Base-by-base conservation (phyloP, 305 asterid genomes). In the Stenogyne calaminthoides region DNA sequence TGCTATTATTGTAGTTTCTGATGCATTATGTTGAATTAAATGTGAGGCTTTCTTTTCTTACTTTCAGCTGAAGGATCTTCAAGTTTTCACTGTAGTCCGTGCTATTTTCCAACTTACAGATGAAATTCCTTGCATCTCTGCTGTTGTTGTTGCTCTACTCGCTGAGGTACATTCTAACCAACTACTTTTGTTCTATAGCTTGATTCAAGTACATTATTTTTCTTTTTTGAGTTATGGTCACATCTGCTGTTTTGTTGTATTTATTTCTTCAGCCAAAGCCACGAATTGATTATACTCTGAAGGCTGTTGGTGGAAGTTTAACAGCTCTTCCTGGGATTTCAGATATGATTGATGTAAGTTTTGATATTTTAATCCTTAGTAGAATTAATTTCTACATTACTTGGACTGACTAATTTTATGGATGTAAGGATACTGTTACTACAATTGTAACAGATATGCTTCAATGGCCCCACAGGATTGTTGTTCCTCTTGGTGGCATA, bases 381-480 rank as follows among this genome's bases (percentile, higher is more conserved):
- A 22, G 32, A 69, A 60, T 70, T 39, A 19, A 67, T 54, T 49
- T 29, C 56, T 63, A 29, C 54, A n/a, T 60, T 68, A 76, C 15
- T 32, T 77, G 56, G 75, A 76, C 82, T 81, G 77, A 74, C 76
- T 77, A 75, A 40, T 71, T 72, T 76, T 75, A 67, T 78, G 75
- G 58, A 67, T 60, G 75, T 42, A 69, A 95, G 99, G 99, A 95
- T 78, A 95, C 95, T 66, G 99, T 95, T 54, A 67, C 77, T 57
- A 68, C 97, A 61, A 95, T 95, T 46, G 91, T 95, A 72, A 83
- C 90, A 37, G 99, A 95, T 80, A 95, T 79, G 91, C 91, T 95
- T 34, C 96, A 90, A 80, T 95, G 99, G 98, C 99, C 99, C 22
- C 98, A 95, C 85, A 85, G 98, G 75, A 92, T 92, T 70, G 96